A percentile compares a stretch with the other conserved stretches of the same genome.
phyloP scores from a whole-genome alignment of 75 land plant genomes.

The Azolla pinnata region DNA sequence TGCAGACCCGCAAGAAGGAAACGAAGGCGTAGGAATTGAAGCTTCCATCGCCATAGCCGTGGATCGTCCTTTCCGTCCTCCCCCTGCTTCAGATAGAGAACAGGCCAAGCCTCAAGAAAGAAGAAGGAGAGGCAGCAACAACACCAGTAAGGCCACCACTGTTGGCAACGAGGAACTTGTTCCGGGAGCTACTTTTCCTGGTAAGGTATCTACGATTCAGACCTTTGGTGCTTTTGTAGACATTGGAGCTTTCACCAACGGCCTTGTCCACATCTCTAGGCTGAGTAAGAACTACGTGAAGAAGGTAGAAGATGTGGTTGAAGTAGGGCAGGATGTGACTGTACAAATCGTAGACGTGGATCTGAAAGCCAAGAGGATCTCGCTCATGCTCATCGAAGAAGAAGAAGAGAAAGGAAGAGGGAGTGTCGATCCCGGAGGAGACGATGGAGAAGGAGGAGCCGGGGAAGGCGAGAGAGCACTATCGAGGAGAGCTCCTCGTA shows the following conservation, averaged over 20 bases:
- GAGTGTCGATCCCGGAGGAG: too few species aligned
- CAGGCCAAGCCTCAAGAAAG: constrained; percentile 11
- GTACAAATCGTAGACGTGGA: constrained; percentile 78
- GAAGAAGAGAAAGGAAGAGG: constrained; percentile 13
- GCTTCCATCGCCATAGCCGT: background rate
- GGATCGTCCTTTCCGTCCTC: background rate
- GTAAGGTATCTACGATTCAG: constrained; percentile 74
- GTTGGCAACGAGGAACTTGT: constrained; percentile 70
- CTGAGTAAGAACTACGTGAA: constrained; percentile 68
- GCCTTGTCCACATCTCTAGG: constrained; percentile 84
- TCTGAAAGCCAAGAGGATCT: constrained; percentile 52
- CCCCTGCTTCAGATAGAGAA: background rate
- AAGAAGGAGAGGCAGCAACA: constrained; percentile 1
- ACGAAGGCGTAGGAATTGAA: background rate
- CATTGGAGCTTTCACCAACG: constrained; percentile 90
- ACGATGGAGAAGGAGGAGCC: constrained; percentile 4
- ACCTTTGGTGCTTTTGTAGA: constrained; percentile 93
- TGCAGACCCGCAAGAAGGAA: background rate
- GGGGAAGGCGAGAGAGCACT: background rate
- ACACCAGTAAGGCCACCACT: constrained; percentile 56
- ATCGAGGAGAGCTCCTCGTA: background rate
- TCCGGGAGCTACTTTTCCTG: constrained; percentile 70
- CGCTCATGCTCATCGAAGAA: constrained; percentile 34
- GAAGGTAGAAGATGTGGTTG: constrained; percentile 53
- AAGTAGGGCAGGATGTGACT: constrained; percentile 86